Base-by-base conservation (phyloP, 1,139 yeast genomes). In the Candida anutae region DNA sequence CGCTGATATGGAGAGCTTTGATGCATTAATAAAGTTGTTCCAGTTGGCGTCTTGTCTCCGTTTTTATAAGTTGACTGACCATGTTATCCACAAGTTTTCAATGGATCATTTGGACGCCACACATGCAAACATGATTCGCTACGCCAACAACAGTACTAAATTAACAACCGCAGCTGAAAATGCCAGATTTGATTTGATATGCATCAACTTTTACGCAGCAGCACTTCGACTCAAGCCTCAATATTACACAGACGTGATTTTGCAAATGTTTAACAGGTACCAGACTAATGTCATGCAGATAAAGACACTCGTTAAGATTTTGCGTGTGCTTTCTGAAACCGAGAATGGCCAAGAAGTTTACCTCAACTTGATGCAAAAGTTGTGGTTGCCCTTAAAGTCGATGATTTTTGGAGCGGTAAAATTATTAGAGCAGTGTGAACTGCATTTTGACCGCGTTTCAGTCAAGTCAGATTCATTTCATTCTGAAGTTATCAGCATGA, bases 71-170 rank as follows among this genome's bases (percentile, higher is more conserved):
- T 38, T 46, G 27, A 33, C 34, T 6, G 34, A 48, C 6, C 70
- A 70, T 42, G 62, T 73, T 1, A 42, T 74, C 5, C 66, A 63
- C 10, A 46, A 43, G 25, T 76, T 71, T 42, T 52, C 75, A 6
- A 32, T 51, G 23, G 36, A 34, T n/a, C 52, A 59, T 35, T 42
- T 68, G 23, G 74, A 68, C 30, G 46, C 49, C 13, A 61, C 62
- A 5, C 57, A 54, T 36, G 50, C 46, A 12, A 57, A 48, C 28
- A 44, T 55, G 13, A 40, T 40, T 12, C 24, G 25, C 6, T 35
- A 23, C 18, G 31, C 31, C 5, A 18, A 15, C 12, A 28, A 28
- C 15, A 26, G 27, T 11, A 24, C 22, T 15, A 31, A 37, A 12
- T 31, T 32, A 16, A 12, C 28, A 6, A 35, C 33, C 17, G 37